Evolutionary conservation across 202 grass and related monocot species (phyloP), one percentile per base, ranked within the genome.

Genomic region (Miscanthus sacchariflorus): DNA sequence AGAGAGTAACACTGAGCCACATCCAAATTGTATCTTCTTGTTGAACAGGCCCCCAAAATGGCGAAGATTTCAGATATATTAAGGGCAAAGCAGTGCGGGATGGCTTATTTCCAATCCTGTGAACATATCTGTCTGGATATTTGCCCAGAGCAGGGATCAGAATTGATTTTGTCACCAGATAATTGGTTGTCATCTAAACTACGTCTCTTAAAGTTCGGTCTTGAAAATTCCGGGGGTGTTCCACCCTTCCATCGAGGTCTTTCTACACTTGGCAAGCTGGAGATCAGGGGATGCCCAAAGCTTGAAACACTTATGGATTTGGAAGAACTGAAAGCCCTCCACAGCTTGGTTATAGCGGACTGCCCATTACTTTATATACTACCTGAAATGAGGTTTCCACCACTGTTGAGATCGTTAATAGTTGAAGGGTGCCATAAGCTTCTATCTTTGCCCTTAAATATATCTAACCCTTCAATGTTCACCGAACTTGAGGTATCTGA

Each of bases 341-440:
- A 13, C 44, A 49, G 46, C 38, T 86, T 89, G 77, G 33, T 88
- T 50, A 77, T 88, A 85, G 72, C 11, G 0, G 90, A 88, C 48
- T 91, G 90, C 27, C 86, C 70, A 12, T 30, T 81, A 12, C 56
- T 91, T 18, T 35, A 81, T 18, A 23, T 84, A 7, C 52, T 58
- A 13, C 5, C 48, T 12, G 52, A 79, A 66, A 71, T 5, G 63
- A 49, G 30, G 12, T 74, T 91, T 39, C 81, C 90, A 39, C 58
- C 48, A 10, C 24, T 12, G 5, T 46, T 91, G 10, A 8, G 24
- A 27, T 91, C 81, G 8, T 64, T 91, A 0, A 66, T 42, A 36
- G 38, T 91, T 85, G 42, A 76, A 49, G 82, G 90, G n/a, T 91
- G 86, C 48, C 76, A 88, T 45, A 18, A 35, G 27, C 46, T 91